Percentiles rank a stretch among this genome's conserved stretches.
phyloP scores from a whole-genome alignment of 306 rosid genomes.

The Dicorynia guianensis region DNA sequence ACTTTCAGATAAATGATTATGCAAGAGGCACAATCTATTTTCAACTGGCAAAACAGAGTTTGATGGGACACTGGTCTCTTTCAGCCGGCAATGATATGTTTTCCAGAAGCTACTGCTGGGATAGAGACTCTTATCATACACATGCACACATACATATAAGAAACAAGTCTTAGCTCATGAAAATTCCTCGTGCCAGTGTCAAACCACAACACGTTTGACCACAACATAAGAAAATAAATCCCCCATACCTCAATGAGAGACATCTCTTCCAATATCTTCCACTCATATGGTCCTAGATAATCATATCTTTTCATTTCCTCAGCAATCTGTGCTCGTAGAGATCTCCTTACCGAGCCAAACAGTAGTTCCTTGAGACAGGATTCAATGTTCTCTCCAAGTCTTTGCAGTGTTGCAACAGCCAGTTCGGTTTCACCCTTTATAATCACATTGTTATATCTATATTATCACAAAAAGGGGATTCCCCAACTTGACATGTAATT shows the following conservation, averaged over 20 bases:
- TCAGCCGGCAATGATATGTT: slow-evolving; percentile 67
- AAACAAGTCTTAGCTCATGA: slow-evolving; percentile 51
- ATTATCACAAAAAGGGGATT: too few species aligned
- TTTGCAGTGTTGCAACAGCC: slow-evolving; percentile 88
- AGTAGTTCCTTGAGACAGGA: slow-evolving; percentile 83
- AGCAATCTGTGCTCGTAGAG: slow-evolving; percentile 75
- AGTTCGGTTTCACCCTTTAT: slow-evolving; percentile 93
- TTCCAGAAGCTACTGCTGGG: slow-evolving; percentile 95
- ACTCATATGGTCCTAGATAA: slow-evolving; percentile 85
- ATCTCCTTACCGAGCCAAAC: slow-evolving; percentile 88
- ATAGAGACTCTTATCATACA: slow-evolving; percentile 80
- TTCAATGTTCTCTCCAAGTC: slow-evolving; percentile 96
- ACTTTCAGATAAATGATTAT: slow-evolving; percentile 57
- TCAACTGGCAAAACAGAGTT: slow-evolving; percentile 58
- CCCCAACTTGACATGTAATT: too few species aligned
- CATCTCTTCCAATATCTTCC: slow-evolving; percentile 83
- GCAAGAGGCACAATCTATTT: slow-evolving; percentile 61
- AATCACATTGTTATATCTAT: slow-evolving; percentile 35
- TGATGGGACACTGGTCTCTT: slow-evolving; percentile 56
- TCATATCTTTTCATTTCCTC: slow-evolving; percentile 84
- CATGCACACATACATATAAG: slow-evolving; percentile 43
- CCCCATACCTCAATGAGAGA: slow-evolving; percentile 78
- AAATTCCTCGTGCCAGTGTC: slow-evolving; percentile 31
- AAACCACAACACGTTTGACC: slow-evolving; percentile 37
- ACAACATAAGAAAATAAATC: slow-evolving; percentile 43